Percentiles rank a stretch among this genome's conserved stretches.
phyloP scores from a whole-genome alignment of 2,329 filamentous ascomycete genomes.

The Parastagonospora nodorum region DNA sequence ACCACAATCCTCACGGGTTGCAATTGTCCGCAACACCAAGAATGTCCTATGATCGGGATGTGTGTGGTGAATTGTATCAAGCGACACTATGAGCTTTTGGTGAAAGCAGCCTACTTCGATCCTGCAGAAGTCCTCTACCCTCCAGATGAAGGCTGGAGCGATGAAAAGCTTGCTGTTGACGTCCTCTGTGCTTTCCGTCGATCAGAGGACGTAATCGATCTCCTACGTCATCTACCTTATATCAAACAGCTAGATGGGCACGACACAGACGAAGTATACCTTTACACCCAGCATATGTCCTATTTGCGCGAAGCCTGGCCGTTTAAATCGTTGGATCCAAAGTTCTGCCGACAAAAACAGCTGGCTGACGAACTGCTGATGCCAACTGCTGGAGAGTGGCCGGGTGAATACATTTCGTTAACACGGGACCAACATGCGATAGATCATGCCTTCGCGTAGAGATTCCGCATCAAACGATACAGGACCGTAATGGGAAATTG shows the following conservation, averaged over 20 bases:
- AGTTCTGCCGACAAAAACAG: conserved; percentile 3
- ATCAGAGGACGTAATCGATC: conserved; percentile 11
- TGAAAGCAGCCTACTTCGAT: conserved; percentile 9
- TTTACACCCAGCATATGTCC: conserved; percentile 4
- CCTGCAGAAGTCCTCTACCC: conserved; percentile 2
- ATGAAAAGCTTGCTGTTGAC: conserved; percentile 11
- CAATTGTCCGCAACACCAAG: neutral
- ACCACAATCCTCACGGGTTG: neutral
- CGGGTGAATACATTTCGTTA: conserved; percentile 6
- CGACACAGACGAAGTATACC: conserved; percentile 5
- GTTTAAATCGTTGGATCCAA: conserved; percentile 1
- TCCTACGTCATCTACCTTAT: conserved; percentile 12
- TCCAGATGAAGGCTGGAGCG: conserved; percentile 11
- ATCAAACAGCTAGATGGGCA: neutral
- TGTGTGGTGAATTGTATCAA: conserved; percentile 9
- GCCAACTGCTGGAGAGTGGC: conserved; percentile 3
- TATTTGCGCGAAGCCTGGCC: conserved; percentile 7
- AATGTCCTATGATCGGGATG: conserved; percentile 9
- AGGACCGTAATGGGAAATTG: too few species aligned
- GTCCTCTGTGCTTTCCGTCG: conserved; percentile 6
- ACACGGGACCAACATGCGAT: conserved; percentile 5
- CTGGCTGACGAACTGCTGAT: conserved; percentile 2
- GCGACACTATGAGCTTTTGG: conserved; percentile 7
- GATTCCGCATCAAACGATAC: too few species aligned
- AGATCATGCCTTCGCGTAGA: too few species aligned